Conservation (phyloP, 2,329 filamentous ascomycete genomes). For the Blastomyces gilchristii region DNA sequence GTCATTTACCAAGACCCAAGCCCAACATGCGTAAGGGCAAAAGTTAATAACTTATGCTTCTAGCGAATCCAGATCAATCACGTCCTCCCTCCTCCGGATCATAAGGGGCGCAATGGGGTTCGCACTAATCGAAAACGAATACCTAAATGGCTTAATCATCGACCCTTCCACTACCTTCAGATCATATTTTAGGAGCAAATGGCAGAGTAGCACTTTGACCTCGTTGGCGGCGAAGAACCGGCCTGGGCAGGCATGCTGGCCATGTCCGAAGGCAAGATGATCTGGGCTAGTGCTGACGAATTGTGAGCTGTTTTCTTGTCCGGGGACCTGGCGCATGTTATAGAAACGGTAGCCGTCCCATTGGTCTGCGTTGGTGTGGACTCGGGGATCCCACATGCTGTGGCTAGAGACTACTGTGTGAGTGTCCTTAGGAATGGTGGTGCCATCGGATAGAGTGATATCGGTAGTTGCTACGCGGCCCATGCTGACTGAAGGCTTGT, state of each 20-base stretch:
- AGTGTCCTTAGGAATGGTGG: conserved; percentile 23
- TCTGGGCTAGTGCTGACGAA: conserved; percentile 24
- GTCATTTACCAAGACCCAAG: neutral
- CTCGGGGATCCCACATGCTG: conserved; percentile 21
- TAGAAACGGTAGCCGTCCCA: conserved; percentile 30
- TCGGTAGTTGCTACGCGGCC: conserved; percentile 19
- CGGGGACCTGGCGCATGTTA: conserved; percentile 23
- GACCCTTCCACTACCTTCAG: conserved; percentile 33
- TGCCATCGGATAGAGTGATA: conserved; percentile 24
- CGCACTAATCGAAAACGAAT: conserved; percentile 37
- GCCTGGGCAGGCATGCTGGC: conserved; percentile 37
- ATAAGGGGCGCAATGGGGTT: conserved; percentile 15
- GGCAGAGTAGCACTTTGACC: conserved; percentile 45
- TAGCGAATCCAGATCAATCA: conserved; percentile 4
- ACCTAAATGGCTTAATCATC: conserved; percentile 35
- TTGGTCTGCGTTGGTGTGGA: conserved; percentile 21
- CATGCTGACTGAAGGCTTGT: conserved; percentile 18
- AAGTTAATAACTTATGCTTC: neutral
- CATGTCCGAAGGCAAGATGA: conserved; percentile 30
- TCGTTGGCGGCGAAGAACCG: conserved; percentile 49
- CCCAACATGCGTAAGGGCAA: neutral
- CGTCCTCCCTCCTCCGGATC: conserved; percentile 6
- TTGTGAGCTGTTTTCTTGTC: conserved; percentile 24
- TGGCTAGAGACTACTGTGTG: conserved; percentile 20
- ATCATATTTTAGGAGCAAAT: conserved; percentile 46